A percentile compares a stretch with the other conserved stretches of the same genome.
These are phyloP conservation scores for Neopestalotiopsis clavispora DNA, from an alignment of 2,329 filamentous ascomycete species.

Conservation along the genomic window DNA sequence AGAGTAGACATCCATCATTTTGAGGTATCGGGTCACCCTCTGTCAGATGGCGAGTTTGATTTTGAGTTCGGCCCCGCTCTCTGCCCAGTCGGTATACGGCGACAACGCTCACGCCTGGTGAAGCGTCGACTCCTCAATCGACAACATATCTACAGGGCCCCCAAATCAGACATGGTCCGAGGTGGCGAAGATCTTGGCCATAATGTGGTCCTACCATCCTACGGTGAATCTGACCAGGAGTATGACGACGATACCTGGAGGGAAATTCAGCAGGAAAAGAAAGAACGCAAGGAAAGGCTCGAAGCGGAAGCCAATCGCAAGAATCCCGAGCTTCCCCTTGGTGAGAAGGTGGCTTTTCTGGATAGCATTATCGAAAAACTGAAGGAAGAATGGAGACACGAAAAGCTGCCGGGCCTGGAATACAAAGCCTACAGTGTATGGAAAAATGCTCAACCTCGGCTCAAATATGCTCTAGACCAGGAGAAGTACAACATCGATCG, in stretches of 20 bases:
- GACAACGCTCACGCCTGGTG: constrained; percentile 30
- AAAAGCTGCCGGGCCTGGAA: constrained; percentile 59
- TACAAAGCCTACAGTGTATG: constrained; percentile 66
- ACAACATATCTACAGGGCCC: constrained; percentile 7
- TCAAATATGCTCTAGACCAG: constrained; percentile 46
- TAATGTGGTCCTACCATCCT: constrained; percentile 52
- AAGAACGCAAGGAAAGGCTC: constrained; percentile 37
- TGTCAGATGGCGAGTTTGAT: constrained; percentile 17
- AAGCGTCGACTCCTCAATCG: constrained; percentile 24
- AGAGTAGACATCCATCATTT: constrained; percentile 31
- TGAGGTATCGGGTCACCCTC: background rate
- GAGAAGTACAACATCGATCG: constrained; percentile 47
- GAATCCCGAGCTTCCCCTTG: constrained; percentile 38
- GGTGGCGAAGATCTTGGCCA: constrained; percentile 33
- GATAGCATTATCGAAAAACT: constrained; percentile 57
- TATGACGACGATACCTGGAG: constrained; percentile 64
- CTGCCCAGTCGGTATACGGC: constrained; percentile 25
- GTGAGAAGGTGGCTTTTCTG: constrained; percentile 58
- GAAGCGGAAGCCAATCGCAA: background rate
- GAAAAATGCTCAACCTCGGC: constrained; percentile 55
- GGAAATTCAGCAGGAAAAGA: constrained; percentile 65
- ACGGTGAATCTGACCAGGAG: constrained; percentile 60
- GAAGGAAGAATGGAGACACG: constrained; percentile 60
- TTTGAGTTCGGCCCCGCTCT: constrained; percentile 21
- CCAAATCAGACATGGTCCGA: constrained; percentile 32